These are phyloP conservation scores for Candida labiduridarum DNA, from an alignment of 1,139 yeast species.

Conservation along the genomic window DNA sequence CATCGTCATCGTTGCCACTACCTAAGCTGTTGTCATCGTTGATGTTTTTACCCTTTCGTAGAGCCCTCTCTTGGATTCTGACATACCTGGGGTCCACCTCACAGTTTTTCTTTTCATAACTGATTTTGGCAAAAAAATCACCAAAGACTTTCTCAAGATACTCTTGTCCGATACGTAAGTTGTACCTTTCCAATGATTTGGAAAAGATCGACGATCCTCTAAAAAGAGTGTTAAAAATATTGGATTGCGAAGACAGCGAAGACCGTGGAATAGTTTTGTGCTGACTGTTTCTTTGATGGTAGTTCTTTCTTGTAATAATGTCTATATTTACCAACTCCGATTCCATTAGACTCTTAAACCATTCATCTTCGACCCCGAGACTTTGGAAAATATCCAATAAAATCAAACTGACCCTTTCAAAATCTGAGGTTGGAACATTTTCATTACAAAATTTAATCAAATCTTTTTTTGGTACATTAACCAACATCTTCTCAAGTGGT, in stretches of 20 bases:
- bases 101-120: constrained; percentile 55
- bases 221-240: constrained; percentile 73
- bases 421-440: constrained; percentile 45
- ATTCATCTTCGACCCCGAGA: constrained; percentile 61
- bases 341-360: constrained; percentile 71
- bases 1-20: constrained; percentile 21
- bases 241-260: constrained; percentile 31
- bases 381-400: constrained; percentile 69
- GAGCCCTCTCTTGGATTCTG: constrained; percentile 39
- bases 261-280: constrained; percentile 15
- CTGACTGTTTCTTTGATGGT: constrained; percentile 26
- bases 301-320: constrained; percentile 46
- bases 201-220: constrained; percentile 85
- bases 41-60: constrained; percentile 25
- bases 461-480: constrained; percentile 53
- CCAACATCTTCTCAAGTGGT: constrained; percentile 60
- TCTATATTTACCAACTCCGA: constrained; percentile 58
- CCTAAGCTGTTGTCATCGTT: constrained; percentile 18
- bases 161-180: constrained; percentile 75
- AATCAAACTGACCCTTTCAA: constrained; percentile 56
- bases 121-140: constrained; percentile 58
- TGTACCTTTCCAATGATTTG: constrained; percentile 76
- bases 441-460: constrained; percentile 50
- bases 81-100: constrained; percentile 74
- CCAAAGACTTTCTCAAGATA: constrained; percentile 77